These are phyloP conservation scores for Euptelea pleiosperma DNA, from an alignment of 164 flowering plant genomes.

Conservation along the genomic window DNA sequence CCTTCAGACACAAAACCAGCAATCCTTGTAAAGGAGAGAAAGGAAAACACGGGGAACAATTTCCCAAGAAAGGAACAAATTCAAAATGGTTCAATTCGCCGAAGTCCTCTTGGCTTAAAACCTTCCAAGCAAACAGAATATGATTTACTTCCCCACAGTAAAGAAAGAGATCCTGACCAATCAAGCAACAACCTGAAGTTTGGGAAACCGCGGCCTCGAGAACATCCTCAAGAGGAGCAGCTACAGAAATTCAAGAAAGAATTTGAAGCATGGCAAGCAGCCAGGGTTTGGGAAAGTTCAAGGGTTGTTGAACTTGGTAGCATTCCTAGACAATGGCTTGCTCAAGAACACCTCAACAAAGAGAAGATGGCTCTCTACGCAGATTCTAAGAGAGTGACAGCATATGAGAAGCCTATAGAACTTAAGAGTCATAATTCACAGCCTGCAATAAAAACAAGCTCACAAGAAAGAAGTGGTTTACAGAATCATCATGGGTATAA, in stretches of 20 bases:
- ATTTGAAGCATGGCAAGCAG: constrained; percentile 93
- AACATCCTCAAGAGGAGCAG: constrained; percentile 97
- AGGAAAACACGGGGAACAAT: constrained; percentile 22
- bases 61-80: constrained; percentile 27
- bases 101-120: constrained; percentile 30
- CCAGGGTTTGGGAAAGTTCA: constrained; percentile 65
- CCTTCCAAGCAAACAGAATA: constrained; percentile 27
- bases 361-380: constrained; percentile 43
- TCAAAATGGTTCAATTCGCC: constrained; percentile 25
- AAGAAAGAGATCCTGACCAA: constrained; percentile 25
- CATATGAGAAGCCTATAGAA: constrained; percentile 29
- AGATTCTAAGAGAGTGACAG: constrained; percentile 19
- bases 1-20: constrained; percentile 47
- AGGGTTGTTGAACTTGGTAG: constrained; percentile 40
- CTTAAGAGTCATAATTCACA: constrained; percentile 3
- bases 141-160: constrained; percentile 17
- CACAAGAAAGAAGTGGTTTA: constrained; percentile 22
- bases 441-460: constrained; percentile 15
- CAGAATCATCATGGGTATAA: constrained; percentile 22
- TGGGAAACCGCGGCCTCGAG: constrained; percentile 52
- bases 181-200: constrained; percentile 21
- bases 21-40: constrained; percentile 32
- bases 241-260: constrained; percentile 94
- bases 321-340: constrained; percentile 39
- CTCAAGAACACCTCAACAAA: constrained; percentile 51